Conservation (phyloP, 2,329 filamentous ascomycete species). For the Epichloe festucae region DNA sequence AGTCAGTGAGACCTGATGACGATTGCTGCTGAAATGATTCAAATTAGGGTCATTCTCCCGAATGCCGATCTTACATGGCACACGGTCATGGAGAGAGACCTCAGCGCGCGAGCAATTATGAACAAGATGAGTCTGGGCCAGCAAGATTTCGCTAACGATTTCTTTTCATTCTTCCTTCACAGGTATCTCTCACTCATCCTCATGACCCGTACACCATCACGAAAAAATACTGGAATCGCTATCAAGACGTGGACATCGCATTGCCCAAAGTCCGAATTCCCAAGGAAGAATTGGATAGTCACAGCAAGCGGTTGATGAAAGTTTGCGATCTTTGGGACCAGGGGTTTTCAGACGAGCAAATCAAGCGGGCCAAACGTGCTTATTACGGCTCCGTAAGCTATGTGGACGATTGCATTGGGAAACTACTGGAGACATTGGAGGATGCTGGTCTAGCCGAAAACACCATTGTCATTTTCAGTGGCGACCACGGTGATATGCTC, state of each 20-base stretch:
- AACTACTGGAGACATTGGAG: slow-evolving; percentile 64
- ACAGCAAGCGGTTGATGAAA: slow-evolving; percentile 76
- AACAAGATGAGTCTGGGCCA: background rate
- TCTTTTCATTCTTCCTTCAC: background rate
- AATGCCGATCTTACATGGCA: background rate
- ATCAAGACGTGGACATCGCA: slow-evolving; percentile 78
- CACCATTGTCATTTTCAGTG: slow-evolving; percentile 84
- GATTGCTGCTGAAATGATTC: background rate
- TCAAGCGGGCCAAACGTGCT: slow-evolving; percentile 71
- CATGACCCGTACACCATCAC: slow-evolving; percentile 94
- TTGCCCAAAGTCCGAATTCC: slow-evolving; percentile 67
- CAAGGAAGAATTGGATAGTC: slow-evolving; percentile 66
- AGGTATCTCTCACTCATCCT: slow-evolving; percentile 81
- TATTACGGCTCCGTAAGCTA: slow-evolving; percentile 93
- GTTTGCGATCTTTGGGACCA: slow-evolving; percentile 80
- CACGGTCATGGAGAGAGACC: background rate
- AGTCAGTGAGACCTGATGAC: slow-evolving; percentile 2
- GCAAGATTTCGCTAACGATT: background rate
- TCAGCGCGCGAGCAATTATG: background rate
- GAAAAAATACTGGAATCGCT: slow-evolving; percentile 80
- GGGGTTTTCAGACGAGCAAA: slow-evolving; percentile 71
- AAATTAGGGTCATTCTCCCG: background rate
- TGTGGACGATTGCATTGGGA: slow-evolving; percentile 84
- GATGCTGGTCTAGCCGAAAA: slow-evolving; percentile 69
- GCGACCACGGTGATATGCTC: slow-evolving; percentile 93